Evolutionary conservation across 208 protist genomes (phyloP), one percentile per base, ranked within the genome.

Genomic region (Trypanosoma rangeli): DNA sequence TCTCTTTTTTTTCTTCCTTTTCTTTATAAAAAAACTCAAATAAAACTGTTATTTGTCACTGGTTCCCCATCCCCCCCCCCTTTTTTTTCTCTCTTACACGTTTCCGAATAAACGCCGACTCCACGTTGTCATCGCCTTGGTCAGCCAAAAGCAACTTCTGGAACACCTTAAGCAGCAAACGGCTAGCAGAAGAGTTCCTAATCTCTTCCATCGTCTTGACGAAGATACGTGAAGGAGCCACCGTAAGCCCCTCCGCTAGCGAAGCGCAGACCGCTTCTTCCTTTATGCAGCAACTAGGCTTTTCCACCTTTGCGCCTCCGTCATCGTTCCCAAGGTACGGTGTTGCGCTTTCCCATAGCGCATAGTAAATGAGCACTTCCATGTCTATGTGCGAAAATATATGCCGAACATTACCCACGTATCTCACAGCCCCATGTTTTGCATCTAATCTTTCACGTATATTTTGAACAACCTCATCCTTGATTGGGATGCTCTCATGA

Each of bases 341-440:
- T 20, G 1, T 59, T 24, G 50, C 1, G 22, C 29, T 37, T 3
- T 64, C 31, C 87, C 84, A 90, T 22, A 50, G 48, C 31, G 82
- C 83, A 62, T 87, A 83, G 59, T 80, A 84, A 56, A 93, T 78
- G 12, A 73, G 44, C 29, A 95, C 86, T n/a, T 77, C 62, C 86
- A 95, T 90, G 16, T 84, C 60, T 75, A 93, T 93, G 68, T 95
- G 87, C 28, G 87, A 92, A 73, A 95, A 93, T 57, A 95, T 82
- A 73, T 95, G 90, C 10, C 72, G 73, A 26, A 95, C 70, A 22
- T 31, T 70, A 7, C 86, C 86, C 15, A 83, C 68, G 5, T 37
- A 24, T 22, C 12, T 0, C 24, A 69, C 37, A 20, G 18, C 16
- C 28, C 18, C 49, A 37, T 70, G 54, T 8, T 58, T 64, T 44